Evolutionary conservation across 306 rosid species (phyloP).

Genomic region (Gleditsia sinensis): DNA sequence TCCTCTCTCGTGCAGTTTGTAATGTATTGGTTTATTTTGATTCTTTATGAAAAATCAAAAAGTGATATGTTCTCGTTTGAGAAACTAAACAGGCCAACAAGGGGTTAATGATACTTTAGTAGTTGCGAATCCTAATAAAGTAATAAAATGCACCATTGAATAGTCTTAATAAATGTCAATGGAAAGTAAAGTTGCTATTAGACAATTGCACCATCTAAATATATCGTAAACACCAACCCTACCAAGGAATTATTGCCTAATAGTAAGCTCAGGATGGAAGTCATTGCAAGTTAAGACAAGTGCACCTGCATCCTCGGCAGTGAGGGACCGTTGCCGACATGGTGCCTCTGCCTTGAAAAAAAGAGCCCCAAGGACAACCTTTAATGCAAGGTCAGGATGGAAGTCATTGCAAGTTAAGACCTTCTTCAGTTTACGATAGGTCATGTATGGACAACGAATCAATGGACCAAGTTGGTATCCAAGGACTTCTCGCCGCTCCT

Average conservation of each 20-base stretch:
- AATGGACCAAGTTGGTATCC: too few relatives aligned
- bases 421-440: too few relatives aligned
- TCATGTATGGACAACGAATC: too few relatives aligned
- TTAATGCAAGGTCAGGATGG: conserved; percentile 40
- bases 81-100: conserved; percentile 3
- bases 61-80: conserved; percentile 3
- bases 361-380: conserved; percentile 54
- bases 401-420: too few relatives aligned
- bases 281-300: too few relatives aligned
- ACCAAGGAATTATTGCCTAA: too few relatives aligned
- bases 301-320: conserved; percentile 30
- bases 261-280: too few relatives aligned
- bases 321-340: conserved; percentile 31
- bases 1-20: background rate
- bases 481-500: too few relatives aligned
- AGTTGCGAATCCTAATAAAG: background rate
- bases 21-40: conserved; percentile 11
- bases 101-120: conserved; percentile 12
- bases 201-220: too few relatives aligned
- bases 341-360: conserved; percentile 54
- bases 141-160: conserved; percentile 8
- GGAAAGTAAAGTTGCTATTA: conserved; percentile 9
- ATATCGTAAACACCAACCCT: too few relatives aligned
- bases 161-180: background rate
- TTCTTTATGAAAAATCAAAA: conserved; percentile 11